Percentiles rank a stretch among this genome's conserved stretches.
These are phyloP conservation scores for Sporothrix dimorphospora DNA, from an alignment of 2,329 filamentous ascomycete genomes.

Conservation along the genomic window DNA sequence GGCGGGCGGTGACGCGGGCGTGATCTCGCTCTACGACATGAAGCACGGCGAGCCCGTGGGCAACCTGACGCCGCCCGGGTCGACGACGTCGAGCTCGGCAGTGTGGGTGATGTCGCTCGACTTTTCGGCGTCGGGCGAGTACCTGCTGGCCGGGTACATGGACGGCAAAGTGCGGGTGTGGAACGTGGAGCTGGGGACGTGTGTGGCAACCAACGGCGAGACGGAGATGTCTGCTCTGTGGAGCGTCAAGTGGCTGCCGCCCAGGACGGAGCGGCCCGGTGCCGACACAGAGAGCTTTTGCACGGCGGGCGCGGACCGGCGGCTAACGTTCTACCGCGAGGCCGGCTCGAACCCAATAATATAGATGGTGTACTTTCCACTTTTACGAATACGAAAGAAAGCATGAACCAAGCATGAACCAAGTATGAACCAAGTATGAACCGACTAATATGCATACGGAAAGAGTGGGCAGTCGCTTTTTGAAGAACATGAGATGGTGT, in stretches of 20 bases:
- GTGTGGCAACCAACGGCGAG: slow-evolving; percentile 92
- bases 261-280: slow-evolving; percentile 60
- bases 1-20: slow-evolving; percentile 83
- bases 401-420: neutral
- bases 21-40: slow-evolving; percentile 92
- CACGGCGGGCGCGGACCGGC: slow-evolving; percentile 74
- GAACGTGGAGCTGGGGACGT: slow-evolving; percentile 80
- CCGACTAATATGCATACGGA: neutral
- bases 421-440: neutral
- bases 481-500: neutral
- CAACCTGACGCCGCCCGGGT: slow-evolving; percentile 62
- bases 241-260: slow-evolving; percentile 77
- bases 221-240: slow-evolving; percentile 81
- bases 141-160: slow-evolving; percentile 81
- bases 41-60: slow-evolving; percentile 89
- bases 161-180: slow-evolving; percentile 96
- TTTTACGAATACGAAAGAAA: neutral
- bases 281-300: slow-evolving; percentile 67
- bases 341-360: slow-evolving; percentile 48
- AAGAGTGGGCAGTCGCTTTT: neutral
- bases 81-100: slow-evolving; percentile 62
- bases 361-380: neutral
- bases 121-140: slow-evolving; percentile 93
- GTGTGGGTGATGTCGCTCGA: slow-evolving; percentile 91
- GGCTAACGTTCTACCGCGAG: slow-evolving; percentile 81